Evolutionary conservation across 2,329 filamentous ascomycete species (phyloP).

Genomic region (Pseudomassariella vexata): DNA sequence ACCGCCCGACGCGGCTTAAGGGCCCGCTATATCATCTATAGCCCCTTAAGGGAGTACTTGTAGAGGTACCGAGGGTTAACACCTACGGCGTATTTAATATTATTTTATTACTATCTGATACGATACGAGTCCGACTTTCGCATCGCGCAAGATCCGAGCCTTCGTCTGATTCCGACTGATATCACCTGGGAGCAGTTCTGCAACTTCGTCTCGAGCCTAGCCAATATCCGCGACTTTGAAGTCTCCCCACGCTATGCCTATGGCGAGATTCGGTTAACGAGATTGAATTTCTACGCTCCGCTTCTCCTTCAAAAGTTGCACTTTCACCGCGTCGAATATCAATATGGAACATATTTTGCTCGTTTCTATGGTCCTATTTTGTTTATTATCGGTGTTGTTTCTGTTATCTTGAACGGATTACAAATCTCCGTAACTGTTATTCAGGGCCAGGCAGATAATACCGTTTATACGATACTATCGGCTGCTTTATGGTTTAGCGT

Average conservation of each 20-base stretch:
- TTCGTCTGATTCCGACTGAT: slow-evolving; percentile 10
- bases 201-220: slow-evolving; percentile 9
- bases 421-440: slow-evolving; percentile 6
- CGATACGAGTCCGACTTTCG: slow-evolving; percentile 26
- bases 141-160: slow-evolving; percentile 21
- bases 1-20: too few relatives aligned
- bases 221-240: slow-evolving; percentile 8
- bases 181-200: slow-evolving; percentile 13
- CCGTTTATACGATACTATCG: slow-evolving; percentile 1
- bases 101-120: slow-evolving; percentile 27
- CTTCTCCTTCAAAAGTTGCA: slow-evolving; percentile 9
- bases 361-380: slow-evolving; percentile 14
- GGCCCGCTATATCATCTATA: too few relatives aligned
- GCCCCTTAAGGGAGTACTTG: too few relatives aligned
- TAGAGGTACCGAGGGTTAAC: too few relatives aligned
- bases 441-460: neutral
- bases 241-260: slow-evolving; percentile 12
- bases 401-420: slow-evolving; percentile 7
- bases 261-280: slow-evolving; percentile 11
- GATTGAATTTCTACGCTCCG: slow-evolving; percentile 13
- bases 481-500: slow-evolving; percentile 2
- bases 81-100: too few relatives aligned
- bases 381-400: slow-evolving; percentile 11
- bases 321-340: slow-evolving; percentile 10
- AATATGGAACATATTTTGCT: slow-evolving; percentile 14